These are phyloP conservation scores for Chenopodium album DNA, from an alignment of 148 eudicot genomes.

Conservation along the genomic window DNA sequence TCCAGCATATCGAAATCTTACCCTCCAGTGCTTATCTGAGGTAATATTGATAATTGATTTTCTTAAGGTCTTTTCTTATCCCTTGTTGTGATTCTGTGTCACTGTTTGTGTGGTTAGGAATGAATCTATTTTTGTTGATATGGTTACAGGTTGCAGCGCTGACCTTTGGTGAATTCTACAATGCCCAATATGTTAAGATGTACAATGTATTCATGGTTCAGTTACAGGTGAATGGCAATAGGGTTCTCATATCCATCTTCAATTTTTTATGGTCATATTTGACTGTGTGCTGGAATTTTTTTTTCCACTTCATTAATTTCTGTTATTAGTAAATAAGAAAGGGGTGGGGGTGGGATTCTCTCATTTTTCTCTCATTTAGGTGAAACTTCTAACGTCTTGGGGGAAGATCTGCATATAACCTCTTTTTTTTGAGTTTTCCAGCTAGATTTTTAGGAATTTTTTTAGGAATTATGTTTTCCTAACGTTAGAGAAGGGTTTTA, in stretches of 20 bases:
- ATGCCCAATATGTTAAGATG: conserved; percentile 77
- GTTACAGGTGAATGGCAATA: conserved; percentile 58
- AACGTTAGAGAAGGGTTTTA: neutral
- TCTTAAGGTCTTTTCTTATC: neutral
- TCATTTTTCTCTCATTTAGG: neutral
- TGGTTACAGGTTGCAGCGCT: conserved; percentile 80
- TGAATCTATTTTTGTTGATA: conserved; percentile 4
- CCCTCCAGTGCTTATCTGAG: conserved; percentile 93
- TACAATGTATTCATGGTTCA: conserved; percentile 79
- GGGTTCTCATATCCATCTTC: neutral
- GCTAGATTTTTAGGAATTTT: neutral
- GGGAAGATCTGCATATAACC: neutral
- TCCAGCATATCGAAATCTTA: conserved; percentile 85
- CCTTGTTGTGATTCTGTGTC: neutral
- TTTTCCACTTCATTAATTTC: neutral
- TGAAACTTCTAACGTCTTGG: neutral
- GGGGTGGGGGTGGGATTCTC: neutral
- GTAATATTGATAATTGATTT: conserved; percentile 32
- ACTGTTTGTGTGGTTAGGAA: neutral
- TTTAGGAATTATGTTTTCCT: neutral
- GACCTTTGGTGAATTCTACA: conserved; percentile 81
- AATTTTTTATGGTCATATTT: neutral
- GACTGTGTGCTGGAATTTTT: neutral
- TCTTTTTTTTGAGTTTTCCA: neutral
- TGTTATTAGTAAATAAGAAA: neutral